phyloP scores from a whole-genome alignment of 2,329 filamentous ascomycete species.

The Talaromyces rugulosus region DNA sequence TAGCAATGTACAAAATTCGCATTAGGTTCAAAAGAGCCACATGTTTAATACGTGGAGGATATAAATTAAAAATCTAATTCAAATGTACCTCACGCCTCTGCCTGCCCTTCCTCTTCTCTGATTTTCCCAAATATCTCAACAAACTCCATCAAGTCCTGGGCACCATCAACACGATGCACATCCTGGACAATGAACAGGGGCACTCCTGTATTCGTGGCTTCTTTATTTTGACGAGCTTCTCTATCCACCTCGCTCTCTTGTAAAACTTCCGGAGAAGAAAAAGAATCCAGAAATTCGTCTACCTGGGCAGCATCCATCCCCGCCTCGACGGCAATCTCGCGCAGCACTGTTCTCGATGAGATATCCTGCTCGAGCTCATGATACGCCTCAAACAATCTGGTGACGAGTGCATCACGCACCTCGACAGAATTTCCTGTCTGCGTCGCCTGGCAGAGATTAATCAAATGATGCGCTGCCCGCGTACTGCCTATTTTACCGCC shows the following conservation, averaged over 20 bases:
- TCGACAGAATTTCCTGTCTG: constrained; percentile 18
- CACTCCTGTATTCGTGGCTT: constrained; percentile 11
- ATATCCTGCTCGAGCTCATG: constrained; percentile 31
- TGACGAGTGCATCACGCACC: not conserved
- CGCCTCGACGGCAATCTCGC: constrained; percentile 17
- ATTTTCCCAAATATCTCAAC: constrained; percentile 6
- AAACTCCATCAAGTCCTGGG: constrained; percentile 10
- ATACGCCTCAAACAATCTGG: constrained; percentile 16
- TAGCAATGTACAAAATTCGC: not conserved
- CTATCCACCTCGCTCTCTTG: constrained; percentile 27
- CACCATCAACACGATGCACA: constrained; percentile 1
- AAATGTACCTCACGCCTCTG: not conserved
- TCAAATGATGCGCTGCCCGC: constrained; percentile 30
- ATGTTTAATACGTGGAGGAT: too few species aligned
- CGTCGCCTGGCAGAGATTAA: constrained; percentile 19
- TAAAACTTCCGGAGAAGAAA: constrained; percentile 3
- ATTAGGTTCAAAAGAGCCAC: not conserved
- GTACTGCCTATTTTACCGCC: constrained; percentile 33
- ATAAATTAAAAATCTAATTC: too few species aligned
- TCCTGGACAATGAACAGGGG: constrained; percentile 16
- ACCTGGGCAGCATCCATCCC: constrained; percentile 17
- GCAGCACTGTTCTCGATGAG: constrained; percentile 19
- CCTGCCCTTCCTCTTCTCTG: not conserved
- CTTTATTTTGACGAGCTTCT: constrained; percentile 25
- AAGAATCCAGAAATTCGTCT: constrained; percentile 5